Base-by-base conservation (phyloP, 176 grass and related monocot species). In the Aegilops tauschii region DNA sequence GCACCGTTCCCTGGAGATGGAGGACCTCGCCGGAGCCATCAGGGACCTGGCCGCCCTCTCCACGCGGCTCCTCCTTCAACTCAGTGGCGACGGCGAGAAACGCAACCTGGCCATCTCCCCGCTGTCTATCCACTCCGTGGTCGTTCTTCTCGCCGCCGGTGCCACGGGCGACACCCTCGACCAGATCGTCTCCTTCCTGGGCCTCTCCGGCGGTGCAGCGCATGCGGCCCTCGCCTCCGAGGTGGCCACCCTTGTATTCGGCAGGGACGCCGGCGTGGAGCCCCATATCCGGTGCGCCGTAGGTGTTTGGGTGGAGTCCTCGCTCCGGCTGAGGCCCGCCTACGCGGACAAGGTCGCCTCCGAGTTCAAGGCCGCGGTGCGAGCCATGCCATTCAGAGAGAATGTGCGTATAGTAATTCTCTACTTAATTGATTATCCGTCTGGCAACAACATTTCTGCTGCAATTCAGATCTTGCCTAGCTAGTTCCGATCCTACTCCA, bases 1-100 rank as follows among this genome's bases (percentile, higher is more conserved):
- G 42, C 42, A 25, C 42, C 25, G 23, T 17, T 14, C 9, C 42
- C 9, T 49, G 45, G 45, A 49, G 12, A 49, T 49, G 12, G 40
- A 74, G 40, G 40, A 9, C 18, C 21, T 71, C 18, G 18, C 9
- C 18, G 68, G 23, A 12, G 71, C 40, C 23, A 13, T 74, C 40
- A 74, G 23, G n/a, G 71, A 74, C 40, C 71, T 74, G 71, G 40
- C 40, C 12, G 71, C 71, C n/a, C 40, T 74, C 42, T 74, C 71
- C 40, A 74, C 23, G 3, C 40, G 71, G 12, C 71, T 74, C 1
- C 12, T 47, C 5, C n/a, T 74, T 13, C 40, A 49, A 23, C 71
- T 74, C 23, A 13, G 71, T 40, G 27, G 39, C 40, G 23, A 74
- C 71, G 42, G 42, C 42, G 42, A 44, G 42, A 28, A 47, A 17